These are phyloP conservation scores for Oryza rufipogon DNA, from an alignment of 176 grass and related monocot species.

Conservation along the genomic window DNA sequence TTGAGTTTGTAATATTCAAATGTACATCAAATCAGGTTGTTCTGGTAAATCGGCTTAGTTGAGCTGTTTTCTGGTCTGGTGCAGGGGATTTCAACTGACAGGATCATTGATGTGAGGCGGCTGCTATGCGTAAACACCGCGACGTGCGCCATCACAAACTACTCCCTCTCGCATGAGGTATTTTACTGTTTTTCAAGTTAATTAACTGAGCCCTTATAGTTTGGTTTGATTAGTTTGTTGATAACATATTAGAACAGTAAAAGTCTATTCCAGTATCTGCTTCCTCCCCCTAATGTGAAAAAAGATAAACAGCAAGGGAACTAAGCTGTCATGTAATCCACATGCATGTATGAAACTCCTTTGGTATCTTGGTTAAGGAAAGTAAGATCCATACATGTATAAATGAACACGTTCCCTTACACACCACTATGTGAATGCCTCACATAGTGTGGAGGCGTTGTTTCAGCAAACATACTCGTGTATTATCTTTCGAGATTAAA, in stretches of 20 bases:
- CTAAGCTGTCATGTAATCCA: neutral
- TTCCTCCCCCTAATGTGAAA: too few species aligned
- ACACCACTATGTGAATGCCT: too few species aligned
- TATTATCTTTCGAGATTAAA: too few species aligned
- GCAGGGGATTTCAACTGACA: conserved; percentile 98
- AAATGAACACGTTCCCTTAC: too few species aligned
- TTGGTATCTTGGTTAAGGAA: too few species aligned
- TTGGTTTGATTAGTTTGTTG: neutral
- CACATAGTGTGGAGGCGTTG: too few species aligned
- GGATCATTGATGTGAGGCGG: conserved; percentile 87
- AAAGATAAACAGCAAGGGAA: neutral
- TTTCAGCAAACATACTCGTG: too few species aligned
- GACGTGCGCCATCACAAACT: conserved; percentile 87
- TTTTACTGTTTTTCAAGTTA: neutral
- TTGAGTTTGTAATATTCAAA: too few species aligned
- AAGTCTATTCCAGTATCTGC: neutral
- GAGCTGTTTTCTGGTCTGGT: neutral
- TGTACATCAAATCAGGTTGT: neutral
- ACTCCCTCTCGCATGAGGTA: conserved; percentile 92
- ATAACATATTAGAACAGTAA: neutral
- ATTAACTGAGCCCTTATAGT: neutral
- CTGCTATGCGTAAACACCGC: conserved; percentile 77
- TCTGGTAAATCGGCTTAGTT: neutral
- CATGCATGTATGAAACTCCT: neutral
- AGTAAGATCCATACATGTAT: too few species aligned